phyloP scores from a whole-genome alignment of 2,329 filamentous ascomycete species.

The Penicillium sp. region DNA sequence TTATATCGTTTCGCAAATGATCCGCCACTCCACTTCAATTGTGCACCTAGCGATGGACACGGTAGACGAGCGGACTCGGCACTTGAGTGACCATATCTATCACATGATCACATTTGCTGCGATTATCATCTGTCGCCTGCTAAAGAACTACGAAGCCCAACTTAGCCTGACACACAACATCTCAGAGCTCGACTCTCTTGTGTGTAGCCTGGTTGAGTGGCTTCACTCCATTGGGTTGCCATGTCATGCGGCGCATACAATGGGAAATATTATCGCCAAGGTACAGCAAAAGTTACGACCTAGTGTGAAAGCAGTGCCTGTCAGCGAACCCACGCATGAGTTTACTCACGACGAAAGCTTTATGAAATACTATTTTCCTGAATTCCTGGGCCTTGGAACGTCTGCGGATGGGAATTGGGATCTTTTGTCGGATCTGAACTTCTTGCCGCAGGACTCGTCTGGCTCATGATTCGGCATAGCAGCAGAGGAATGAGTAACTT shows the following conservation, averaged over 20 bases:
- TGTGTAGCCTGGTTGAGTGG: conserved; percentile 42
- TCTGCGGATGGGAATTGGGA: conserved; percentile 32
- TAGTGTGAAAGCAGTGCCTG: conserved; percentile 12
- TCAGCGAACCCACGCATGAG: conserved; percentile 10
- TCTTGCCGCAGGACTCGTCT: conserved; percentile 45
- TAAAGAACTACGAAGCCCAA: conserved; percentile 42
- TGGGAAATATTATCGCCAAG: conserved; percentile 42
- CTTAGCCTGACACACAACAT: conserved; percentile 35
- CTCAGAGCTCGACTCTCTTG: conserved; percentile 36
- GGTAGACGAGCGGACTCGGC: conserved; percentile 47
- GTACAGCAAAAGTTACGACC: conserved; percentile 39
- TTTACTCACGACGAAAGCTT: conserved; percentile 23
- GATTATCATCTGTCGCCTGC: conserved; percentile 35
- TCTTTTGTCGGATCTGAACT: conserved; percentile 32
- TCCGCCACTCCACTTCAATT: conserved; percentile 43
- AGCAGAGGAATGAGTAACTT: neutral
- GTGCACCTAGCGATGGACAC: conserved; percentile 48
- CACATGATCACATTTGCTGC: conserved; percentile 52
- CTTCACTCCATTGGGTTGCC: conserved; percentile 46
- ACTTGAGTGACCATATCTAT: conserved; percentile 52
- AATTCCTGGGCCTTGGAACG: conserved; percentile 35
- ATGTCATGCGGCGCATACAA: conserved; percentile 46
- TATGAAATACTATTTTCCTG: conserved; percentile 33
- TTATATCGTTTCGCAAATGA: conserved; percentile 45
- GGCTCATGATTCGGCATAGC: conserved; percentile 2